Evolutionary conservation across 108 stramenopile genomes (phyloP).

Genomic region (Fistulifera pelliculosa): DNA sequence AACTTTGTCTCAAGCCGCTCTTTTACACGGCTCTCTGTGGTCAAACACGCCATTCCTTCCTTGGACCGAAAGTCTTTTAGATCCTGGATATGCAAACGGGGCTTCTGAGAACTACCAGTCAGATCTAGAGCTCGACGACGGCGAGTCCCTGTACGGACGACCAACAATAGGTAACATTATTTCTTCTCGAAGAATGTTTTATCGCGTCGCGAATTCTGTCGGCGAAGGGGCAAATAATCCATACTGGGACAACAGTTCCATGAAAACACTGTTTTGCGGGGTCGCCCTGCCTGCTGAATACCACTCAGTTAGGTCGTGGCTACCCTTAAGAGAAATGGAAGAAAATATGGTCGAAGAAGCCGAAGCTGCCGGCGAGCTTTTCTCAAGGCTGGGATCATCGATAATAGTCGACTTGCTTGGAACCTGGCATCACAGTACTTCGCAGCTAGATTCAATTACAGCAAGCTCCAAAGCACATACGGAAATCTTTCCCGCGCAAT

Average conservation of each 20-base stretch:
- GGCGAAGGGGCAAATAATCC: conserved; percentile 43
- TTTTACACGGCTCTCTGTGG: conserved; percentile 69
- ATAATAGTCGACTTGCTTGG: conserved; percentile 71
- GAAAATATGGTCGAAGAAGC: conserved; percentile 81
- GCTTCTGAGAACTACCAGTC: conserved; percentile 39
- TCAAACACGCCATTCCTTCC: conserved; percentile 77
- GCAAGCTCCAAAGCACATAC: conserved; percentile 57
- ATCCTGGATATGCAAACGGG: conserved; percentile 51
- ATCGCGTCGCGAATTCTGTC: conserved; percentile 72
- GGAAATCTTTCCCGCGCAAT: conserved; percentile 57
- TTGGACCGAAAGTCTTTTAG: conserved; percentile 60
- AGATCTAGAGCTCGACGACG: conserved; percentile 36
- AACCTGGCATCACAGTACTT: conserved; percentile 69
- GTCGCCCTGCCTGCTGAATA: conserved; percentile 71
- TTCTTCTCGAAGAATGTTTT: conserved; percentile 74
- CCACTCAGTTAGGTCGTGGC: conserved; percentile 53
- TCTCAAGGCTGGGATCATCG: conserved; percentile 69
- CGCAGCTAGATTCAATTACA: conserved; percentile 75
- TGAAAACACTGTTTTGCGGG: conserved; percentile 66
- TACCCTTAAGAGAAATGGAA: conserved; percentile 59
- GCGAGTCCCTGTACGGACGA: conserved; percentile 11
- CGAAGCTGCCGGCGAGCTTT: conserved; percentile 64
- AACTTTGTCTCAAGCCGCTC: conserved; percentile 62
- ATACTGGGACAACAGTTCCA: conserved; percentile 57
- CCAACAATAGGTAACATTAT: conserved; percentile 39